Percentiles rank a stretch among this genome's conserved stretches.
phyloP scores from a whole-genome alignment of 495 filamentous ascomycete species.

The Penicillium goetzii region DNA sequence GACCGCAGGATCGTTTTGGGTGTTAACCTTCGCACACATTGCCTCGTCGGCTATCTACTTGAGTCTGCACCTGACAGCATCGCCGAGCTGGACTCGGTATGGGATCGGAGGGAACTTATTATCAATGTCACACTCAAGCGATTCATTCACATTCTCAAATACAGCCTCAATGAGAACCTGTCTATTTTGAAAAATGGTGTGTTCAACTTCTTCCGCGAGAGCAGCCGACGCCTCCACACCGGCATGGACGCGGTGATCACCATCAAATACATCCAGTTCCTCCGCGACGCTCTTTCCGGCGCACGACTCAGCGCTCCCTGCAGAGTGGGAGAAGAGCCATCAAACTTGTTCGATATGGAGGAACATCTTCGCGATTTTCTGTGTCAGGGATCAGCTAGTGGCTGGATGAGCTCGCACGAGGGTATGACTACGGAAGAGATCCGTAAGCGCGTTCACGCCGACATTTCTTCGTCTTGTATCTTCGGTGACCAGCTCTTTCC shows the following conservation, averaged over 20 bases:
- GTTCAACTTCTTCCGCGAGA: conserved; percentile 20
- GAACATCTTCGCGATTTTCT: conserved; percentile 25
- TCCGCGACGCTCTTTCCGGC: conserved; percentile 26
- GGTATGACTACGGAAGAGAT: background rate
- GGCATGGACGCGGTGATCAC: conserved; percentile 44
- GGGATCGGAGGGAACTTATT: conserved; percentile 31
- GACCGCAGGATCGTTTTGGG: conserved; percentile 36
- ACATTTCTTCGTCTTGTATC: background rate
- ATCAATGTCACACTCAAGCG: conserved; percentile 19
- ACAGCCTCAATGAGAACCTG: conserved; percentile 10
- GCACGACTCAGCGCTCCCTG: background rate
- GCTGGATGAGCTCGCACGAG: conserved; percentile 1
- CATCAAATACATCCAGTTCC: conserved; percentile 41
- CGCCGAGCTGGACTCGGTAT: conserved; percentile 33
- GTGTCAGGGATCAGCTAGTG: background rate
- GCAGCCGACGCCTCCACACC: conserved; percentile 12
- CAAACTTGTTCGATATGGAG: conserved; percentile 10
- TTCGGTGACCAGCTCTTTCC: conserved; percentile 1
- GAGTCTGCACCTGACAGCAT: conserved; percentile 29
- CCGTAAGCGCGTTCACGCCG: background rate
- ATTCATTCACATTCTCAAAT: conserved; percentile 21
- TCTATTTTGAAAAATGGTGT: conserved; percentile 21
- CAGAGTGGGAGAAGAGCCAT: too few species aligned
- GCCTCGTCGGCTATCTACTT: conserved; percentile 38
- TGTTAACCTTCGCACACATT: conserved; percentile 30